Evolutionary conservation across 495 filamentous ascomycete species (phyloP).

Genomic region (Aspergillus heteromorphus): DNA sequence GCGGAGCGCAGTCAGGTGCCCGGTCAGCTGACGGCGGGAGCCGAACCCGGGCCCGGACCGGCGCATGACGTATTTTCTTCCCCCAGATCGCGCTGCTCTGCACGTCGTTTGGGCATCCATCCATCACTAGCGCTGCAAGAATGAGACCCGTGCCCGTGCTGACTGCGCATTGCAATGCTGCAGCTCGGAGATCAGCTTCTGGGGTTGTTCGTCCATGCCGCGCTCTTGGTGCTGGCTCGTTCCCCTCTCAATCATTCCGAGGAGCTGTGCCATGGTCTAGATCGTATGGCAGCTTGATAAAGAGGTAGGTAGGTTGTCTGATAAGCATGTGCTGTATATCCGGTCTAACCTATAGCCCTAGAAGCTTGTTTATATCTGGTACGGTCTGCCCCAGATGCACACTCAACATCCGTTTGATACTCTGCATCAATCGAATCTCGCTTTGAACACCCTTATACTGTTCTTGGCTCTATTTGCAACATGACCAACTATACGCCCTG

Average conservation of each 20-base stretch:
- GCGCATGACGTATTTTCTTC: conserved; percentile 16
- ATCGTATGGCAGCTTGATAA: conserved; percentile 1
- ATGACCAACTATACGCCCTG: neutral
- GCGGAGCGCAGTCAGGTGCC: neutral
- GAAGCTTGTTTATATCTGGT: conserved; percentile 6
- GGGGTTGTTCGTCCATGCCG: neutral
- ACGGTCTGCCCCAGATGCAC: neutral
- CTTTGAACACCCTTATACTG: neutral
- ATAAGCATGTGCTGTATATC: neutral
- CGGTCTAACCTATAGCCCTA: neutral
- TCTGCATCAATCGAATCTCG: neutral
- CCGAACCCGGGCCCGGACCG: neutral
- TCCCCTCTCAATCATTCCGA: neutral
- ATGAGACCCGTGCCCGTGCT: conserved; percentile 10
- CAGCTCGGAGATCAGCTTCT: conserved; percentile 1
- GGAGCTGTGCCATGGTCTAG: neutral
- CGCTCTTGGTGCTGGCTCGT: neutral
- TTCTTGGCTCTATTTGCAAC: neutral
- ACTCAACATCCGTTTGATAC: neutral
- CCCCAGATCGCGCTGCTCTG: neutral
- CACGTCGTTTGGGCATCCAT: neutral
- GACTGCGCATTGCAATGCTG: conserved; percentile 6
- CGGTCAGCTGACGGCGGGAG: conserved; percentile 12
- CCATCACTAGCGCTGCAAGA: neutral
- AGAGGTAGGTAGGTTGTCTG: conserved; percentile 13